Evolutionary conservation across 176 grass and related monocot species (phyloP), one percentile per base, ranked within the genome.

Genomic region (Oryza brachyantha): DNA sequence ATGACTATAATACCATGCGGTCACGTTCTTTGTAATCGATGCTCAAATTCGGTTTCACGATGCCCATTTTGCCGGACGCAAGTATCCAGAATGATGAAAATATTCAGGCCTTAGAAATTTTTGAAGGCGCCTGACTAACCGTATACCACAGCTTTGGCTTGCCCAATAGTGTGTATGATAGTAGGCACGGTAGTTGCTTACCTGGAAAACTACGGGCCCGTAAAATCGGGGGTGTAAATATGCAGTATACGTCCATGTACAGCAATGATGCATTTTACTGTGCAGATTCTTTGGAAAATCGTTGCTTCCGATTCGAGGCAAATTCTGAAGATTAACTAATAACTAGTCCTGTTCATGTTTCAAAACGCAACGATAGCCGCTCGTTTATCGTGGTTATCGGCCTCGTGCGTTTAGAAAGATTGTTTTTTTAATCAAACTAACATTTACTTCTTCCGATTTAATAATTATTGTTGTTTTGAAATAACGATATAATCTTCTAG

Each of bases 31-130:
- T 97, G 95, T 81, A 87, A 78, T 62, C 81, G 89, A 61, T 94
- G 92, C 81, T 98, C 92, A 6, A 79, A 76, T 67, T 94, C 92
- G 10, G 87, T 98, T 68, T 81, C 82, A 26, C 87, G 92, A 12
- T 98, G 95, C 73, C 92, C 95, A n/a, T 94, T 98, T 84, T 98
- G 95, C 80, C 84, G 92, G 80, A 90, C 85, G 22, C 85, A 89
- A 8, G 92, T 98, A 21, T 82, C 90, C 14, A 87, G 39, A 85
- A 98, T 67, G 70, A 94, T 92, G 89, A 94, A 94, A 71, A 94
- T 98, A 66, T 98, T 88, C 64, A 94, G 95, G 79, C 92, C 92
- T 50, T 98, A n/a, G 68, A 92, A 72, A 79, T 46, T 43, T 62
- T 34, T 24, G 5, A 39, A 77, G 29, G 0, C 48, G 48, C 45